phyloP scores from a whole-genome alignment of 2,329 filamentous ascomycete genomes.

The Didymella keratinophila region DNA sequence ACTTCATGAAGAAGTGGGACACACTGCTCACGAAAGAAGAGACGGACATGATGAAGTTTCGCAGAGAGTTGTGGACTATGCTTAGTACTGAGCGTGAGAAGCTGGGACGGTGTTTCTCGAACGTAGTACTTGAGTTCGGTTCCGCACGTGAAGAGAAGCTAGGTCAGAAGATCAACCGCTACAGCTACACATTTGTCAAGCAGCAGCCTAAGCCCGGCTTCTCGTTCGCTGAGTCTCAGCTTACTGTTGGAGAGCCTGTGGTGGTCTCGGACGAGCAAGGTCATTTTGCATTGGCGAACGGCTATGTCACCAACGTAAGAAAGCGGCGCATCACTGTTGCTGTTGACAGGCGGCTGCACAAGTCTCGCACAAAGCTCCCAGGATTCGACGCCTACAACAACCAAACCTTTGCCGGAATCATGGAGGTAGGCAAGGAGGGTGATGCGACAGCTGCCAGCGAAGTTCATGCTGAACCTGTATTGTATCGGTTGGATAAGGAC shows the following conservation, averaged over 20 bases:
- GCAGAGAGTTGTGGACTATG: constrained; percentile 96
- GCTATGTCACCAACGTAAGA: constrained; percentile 81
- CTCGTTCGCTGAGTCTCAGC: constrained; percentile 90
- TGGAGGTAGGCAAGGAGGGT: constrained; percentile 75
- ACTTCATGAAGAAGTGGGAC: constrained; percentile 96
- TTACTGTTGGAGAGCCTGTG: constrained; percentile 85
- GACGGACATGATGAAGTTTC: constrained; percentile 83
- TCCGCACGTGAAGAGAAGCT: constrained; percentile 74
- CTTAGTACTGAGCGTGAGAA: constrained; percentile 86
- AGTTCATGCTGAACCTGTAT: constrained; percentile 62
- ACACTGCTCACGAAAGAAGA: constrained; percentile 92
- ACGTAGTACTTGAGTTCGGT: constrained; percentile 82
- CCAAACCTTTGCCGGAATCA: constrained; percentile 88
- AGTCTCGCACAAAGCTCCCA: constrained; percentile 76
- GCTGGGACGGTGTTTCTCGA: constrained; percentile 86
- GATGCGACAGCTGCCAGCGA: constrained; percentile 37
- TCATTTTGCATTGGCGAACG: constrained; percentile 93
- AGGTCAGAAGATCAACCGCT: constrained; percentile 87
- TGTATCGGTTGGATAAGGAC: constrained; percentile 93
- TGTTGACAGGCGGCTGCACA: constrained; percentile 88
- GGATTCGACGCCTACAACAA: constrained; percentile 80
- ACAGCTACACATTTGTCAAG: constrained; percentile 84
- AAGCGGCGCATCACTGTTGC: constrained; percentile 82
- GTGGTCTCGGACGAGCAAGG: constrained; percentile 96
- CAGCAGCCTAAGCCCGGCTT: constrained; percentile 67